Evolutionary conservation across 345 rosid species (phyloP), one percentile per base, ranked within the genome.

Genomic region (Boechera divaricarpa): DNA sequence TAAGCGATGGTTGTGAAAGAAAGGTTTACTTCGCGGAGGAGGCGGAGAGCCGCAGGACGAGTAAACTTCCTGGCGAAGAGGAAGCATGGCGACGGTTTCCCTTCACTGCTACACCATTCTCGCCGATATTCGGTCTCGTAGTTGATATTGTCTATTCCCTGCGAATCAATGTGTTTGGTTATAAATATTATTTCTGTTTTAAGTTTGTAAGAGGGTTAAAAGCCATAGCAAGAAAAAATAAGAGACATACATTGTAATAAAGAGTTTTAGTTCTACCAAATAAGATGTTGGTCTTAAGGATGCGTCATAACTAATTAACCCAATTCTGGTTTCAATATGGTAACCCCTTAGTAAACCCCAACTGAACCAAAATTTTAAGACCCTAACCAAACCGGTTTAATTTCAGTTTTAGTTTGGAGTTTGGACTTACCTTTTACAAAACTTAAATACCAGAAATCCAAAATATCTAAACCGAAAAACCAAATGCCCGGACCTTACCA

Each of bases 31-130:
- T 83, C 79, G 16, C 80, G 80, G 59, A 90, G 92, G 62, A 90
- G 97, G 64, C 88, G 89, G 67, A 95, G 81, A 35, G 99, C 98
- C 29, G 97, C 92, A 5, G 98, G 92, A 29, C 94, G 86, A 21
- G 96, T 95, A 80, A 95, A 95, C 82, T 95, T 95, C 84, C 99
- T 86, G 2, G 98, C 98, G 66, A 95, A 95, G 63, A 92, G 99
- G 77, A 95, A 95, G 82, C 98, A 92, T 0, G 77, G 77, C 4
- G 97, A 81, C 29, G 96, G 94, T 66, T 88, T 88, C 56, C 94
- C 96, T 77, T 91, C 83, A 87, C 89, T 88, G 69, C 82, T 88
- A 84, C 99, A 94, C 99, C 99, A 92, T 80, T 94, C 99, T 88
- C 90, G 81, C 49, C 94, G 56, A 82, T 88, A 79, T 74, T 95